Base-by-base conservation (phyloP, 2,329 filamentous ascomycete species). In the Triangularia setosa region DNA sequence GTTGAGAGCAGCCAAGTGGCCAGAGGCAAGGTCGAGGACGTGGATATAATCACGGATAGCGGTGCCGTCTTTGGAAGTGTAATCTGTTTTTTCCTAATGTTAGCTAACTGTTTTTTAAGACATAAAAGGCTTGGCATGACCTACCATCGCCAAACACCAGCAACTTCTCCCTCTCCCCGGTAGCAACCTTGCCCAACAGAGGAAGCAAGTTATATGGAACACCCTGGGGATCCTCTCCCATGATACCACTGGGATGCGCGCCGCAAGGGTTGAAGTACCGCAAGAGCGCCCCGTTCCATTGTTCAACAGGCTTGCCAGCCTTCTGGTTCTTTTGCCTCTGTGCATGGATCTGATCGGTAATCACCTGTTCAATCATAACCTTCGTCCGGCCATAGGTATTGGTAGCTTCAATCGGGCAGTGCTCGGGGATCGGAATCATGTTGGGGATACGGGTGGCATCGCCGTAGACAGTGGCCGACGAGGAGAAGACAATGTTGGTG, bases 371-470 rank as follows among this genome's bases (percentile, higher is more conserved):
- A 68, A 97, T 93, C 71, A 89, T 91, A 73, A 91, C 89, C 83
- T 99, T 99, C 69, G 95, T 99, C 79, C 92, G 92, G 68, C 95
- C 96, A 79, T 99, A 99, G 25, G 94, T 93, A 84, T 98, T 99
- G 71, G 95, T 99, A 14, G 95, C 92, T 60, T 93, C 94, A 68
- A 96, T 92, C 66, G 96, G 95, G 84, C 95, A 99, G 79, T 91
- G 84, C 81, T 99, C 95, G 60, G 95, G 95, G 74, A 99, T 99
- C 69, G 95, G 95, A 70, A 99, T 99, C 95, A 99, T 99, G 84
- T 96, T 90, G 71, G 90, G 88, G 80, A 97, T 92, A 75, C 93
- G 91, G 55, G 95, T 98, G 61, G 94, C 95, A 79, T 99, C 96
- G 75, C 95, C 95, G 78, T 99, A 99, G 70, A 99, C 95, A 71